Percentiles rank a stretch among this genome's conserved stretches.
Conservation (phyloP, 495 filamentous ascomycete species). For the Penicillium silybi region DNA sequence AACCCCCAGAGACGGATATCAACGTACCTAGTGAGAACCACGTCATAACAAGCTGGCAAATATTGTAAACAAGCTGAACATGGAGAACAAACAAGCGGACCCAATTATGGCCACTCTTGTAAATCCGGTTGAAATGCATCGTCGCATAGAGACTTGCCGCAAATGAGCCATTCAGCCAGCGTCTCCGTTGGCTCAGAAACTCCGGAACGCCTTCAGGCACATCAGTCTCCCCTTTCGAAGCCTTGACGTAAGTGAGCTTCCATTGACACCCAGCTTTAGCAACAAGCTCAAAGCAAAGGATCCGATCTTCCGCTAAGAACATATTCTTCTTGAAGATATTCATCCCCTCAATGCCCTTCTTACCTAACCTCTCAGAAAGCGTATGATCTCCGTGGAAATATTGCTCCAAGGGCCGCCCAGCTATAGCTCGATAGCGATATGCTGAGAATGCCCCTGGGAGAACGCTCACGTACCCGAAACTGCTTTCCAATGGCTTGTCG, state of each 20-base stretch:
- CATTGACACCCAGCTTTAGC: slow-evolving; percentile 98
- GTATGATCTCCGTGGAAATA: slow-evolving; percentile 99
- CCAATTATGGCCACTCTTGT: slow-evolving; percentile 89
- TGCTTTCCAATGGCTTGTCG: slow-evolving; percentile 91
- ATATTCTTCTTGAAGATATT: slow-evolving; percentile 99
- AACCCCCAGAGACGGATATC: not conserved
- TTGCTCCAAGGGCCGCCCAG: slow-evolving; percentile 91
- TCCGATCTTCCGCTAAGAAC: slow-evolving; percentile 99
- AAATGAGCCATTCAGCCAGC: slow-evolving; percentile 97
- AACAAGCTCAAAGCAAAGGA: slow-evolving; percentile 95
- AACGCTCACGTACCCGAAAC: slow-evolving; percentile 94
- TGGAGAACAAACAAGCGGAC: slow-evolving; percentile 93
- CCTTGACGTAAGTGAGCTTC: slow-evolving; percentile 95
- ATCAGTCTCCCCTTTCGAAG: slow-evolving; percentile 96
- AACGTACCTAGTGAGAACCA: slow-evolving; percentile 86
- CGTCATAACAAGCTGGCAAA: slow-evolving; percentile 78
- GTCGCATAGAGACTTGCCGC: slow-evolving; percentile 90
- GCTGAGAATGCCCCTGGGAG: slow-evolving; percentile 96
- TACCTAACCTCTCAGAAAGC: slow-evolving; percentile 81
- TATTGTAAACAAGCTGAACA: slow-evolving; percentile 88
- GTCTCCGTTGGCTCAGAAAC: slow-evolving; percentile 89
- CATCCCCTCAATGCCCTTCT: slow-evolving; percentile 99
- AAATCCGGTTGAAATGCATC: slow-evolving; percentile 97
- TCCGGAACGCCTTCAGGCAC: slow-evolving; percentile 89
- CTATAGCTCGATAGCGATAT: slow-evolving; percentile 92